These are phyloP conservation scores for Trichoderma polysporum DNA, from an alignment of 2,329 filamentous ascomycete species.

Conservation along the genomic window DNA sequence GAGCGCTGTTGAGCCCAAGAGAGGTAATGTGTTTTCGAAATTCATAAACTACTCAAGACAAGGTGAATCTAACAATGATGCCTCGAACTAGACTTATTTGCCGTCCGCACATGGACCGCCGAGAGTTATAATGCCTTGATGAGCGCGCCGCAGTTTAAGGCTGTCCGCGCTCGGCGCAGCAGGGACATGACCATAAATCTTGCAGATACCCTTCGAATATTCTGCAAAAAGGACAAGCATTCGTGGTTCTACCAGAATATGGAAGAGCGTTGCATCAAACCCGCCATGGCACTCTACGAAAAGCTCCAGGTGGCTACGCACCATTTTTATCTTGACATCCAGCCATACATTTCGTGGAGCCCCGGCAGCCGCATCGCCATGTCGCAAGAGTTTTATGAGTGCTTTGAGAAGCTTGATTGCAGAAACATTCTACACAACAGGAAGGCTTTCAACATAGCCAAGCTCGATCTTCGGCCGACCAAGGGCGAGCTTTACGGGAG, in stretches of 20 bases:
- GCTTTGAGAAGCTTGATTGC: slow-evolving; percentile 36
- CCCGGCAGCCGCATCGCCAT: slow-evolving; percentile 27
- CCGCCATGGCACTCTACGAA: slow-evolving; percentile 40
- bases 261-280: slow-evolving; percentile 33
- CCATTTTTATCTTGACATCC: slow-evolving; percentile 39
- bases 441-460: slow-evolving; percentile 36
- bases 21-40: slow-evolving; percentile 31
- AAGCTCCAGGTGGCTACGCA: slow-evolving; percentile 40
- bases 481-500: slow-evolving; percentile 34
- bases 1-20: slow-evolving; percentile 37
- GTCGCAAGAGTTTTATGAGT: slow-evolving; percentile 34
- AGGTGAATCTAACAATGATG: background rate
- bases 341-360: slow-evolving; percentile 32
- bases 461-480: slow-evolving; percentile 34
- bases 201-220: slow-evolving; percentile 30
- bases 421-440: slow-evolving; percentile 39
- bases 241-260: slow-evolving; percentile 28
- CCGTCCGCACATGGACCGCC: slow-evolving; percentile 39
- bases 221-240: slow-evolving; percentile 30
- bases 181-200: slow-evolving; percentile 33
- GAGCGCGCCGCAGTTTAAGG: slow-evolving; percentile 32
- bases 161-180: slow-evolving; percentile 27
- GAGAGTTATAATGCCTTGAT: slow-evolving; percentile 40
- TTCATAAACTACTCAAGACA: background rate
- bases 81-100: slow-evolving; percentile 34